These are phyloP conservation scores for Lentinula boryana DNA, from an alignment of 768 basidiomycete genomes.

Conservation along the genomic window DNA sequence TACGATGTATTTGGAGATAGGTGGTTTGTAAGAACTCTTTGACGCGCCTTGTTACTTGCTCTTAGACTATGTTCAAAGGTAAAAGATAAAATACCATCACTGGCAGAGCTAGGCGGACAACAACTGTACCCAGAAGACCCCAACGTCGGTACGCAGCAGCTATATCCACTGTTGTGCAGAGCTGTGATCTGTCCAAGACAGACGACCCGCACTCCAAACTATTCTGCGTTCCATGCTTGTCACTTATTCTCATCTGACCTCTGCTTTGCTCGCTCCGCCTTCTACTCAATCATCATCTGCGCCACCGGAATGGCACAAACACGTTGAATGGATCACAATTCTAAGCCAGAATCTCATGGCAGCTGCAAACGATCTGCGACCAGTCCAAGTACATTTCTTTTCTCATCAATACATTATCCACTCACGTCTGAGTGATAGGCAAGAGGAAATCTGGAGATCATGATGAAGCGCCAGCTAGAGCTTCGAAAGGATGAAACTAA, in stretches of 20 bases:
- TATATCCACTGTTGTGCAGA: background rate
- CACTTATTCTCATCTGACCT: constrained; percentile 70
- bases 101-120: constrained; percentile 75
- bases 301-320: constrained; percentile 66
- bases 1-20: constrained; percentile 84
- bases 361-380: constrained; percentile 83
- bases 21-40: constrained; percentile 67
- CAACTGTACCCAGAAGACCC: constrained; percentile 79
- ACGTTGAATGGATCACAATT: constrained; percentile 76
- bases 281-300: constrained; percentile 36
- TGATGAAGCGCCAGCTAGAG: constrained; percentile 79
- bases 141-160: constrained; percentile 44
- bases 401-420: background rate
- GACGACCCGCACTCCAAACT: constrained; percentile 66
- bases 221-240: constrained; percentile 74
- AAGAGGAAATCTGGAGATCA: constrained; percentile 69
- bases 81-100: constrained; percentile 74
- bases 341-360: constrained; percentile 86
- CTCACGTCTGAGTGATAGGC: constrained; percentile 39
- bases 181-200: constrained; percentile 41
- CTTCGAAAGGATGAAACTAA: constrained; percentile 67
- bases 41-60: constrained; percentile 8
- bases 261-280: constrained; percentile 63
- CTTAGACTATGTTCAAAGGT: constrained; percentile 38
- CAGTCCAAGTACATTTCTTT: constrained; percentile 59